phyloP scores from a whole-genome alignment of 176 grass and related monocot genomes.

The Aegilops umbellulata region DNA sequence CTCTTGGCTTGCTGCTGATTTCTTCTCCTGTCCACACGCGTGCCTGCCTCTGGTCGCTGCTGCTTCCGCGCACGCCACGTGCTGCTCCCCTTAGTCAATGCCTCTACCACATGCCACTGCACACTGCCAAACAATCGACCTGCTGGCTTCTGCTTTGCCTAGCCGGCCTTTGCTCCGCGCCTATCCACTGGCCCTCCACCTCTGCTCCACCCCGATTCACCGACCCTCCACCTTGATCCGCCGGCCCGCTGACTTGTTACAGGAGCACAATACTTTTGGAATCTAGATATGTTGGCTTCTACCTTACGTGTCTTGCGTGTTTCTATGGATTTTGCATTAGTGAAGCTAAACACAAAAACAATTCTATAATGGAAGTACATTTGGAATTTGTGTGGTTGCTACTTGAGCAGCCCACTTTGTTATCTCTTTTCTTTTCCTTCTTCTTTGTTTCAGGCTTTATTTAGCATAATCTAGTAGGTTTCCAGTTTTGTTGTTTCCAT shows the following conservation, averaged over 20 bases:
- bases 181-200: no score
- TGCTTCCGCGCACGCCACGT: no score
- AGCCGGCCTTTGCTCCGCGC: no score
- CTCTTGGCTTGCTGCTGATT: no score
- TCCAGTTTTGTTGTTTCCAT: slow-evolving; percentile 2
- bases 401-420: neutral
- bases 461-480: neutral
- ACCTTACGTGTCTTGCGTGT: neutral
- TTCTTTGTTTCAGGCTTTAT: neutral
- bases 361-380: neutral
- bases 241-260: neutral
- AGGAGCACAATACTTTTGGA: neutral
- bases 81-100: no score
- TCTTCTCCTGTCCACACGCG: no score
- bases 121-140: no score
- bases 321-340: neutral
- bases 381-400: neutral
- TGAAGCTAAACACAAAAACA: neutral
- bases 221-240: no score
- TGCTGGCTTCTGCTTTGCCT: no score
- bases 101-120: no score
- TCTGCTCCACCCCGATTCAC: no score
- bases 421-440: neutral
- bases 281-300: neutral
- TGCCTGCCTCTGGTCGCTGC: no score